Evolutionary conservation across 495 filamentous ascomycete species (phyloP).

Genomic region (Xylaria castorea): DNA sequence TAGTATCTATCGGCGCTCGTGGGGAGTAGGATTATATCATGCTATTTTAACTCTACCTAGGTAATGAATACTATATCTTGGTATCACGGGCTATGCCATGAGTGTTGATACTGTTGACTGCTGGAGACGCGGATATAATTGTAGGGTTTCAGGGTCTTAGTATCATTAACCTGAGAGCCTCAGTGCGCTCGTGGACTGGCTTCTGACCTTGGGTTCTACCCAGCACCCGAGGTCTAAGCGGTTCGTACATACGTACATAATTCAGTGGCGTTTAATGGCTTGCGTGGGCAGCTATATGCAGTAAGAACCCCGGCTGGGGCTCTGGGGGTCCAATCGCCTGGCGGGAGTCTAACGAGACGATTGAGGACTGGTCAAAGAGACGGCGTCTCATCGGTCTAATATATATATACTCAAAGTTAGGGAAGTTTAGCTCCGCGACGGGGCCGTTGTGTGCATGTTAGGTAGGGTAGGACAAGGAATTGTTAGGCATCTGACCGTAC

Average conservation of each 20-base stretch:
- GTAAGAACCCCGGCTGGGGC: neutral
- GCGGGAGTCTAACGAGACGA: neutral
- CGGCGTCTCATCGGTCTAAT: neutral
- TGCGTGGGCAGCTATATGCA: neutral
- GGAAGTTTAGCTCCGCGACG: neutral
- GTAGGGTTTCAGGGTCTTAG: neutral
- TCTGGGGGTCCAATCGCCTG: neutral
- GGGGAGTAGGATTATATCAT: conserved; percentile 4
- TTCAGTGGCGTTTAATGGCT: neutral
- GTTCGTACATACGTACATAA: neutral
- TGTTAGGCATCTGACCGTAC: neutral
- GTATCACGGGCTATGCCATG: neutral
- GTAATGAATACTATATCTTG: neutral
- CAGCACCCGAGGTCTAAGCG: neutral
- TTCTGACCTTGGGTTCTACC: neutral
- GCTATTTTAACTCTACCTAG: neutral
- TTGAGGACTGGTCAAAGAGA: neutral
- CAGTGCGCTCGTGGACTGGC: neutral
- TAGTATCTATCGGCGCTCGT: conserved; percentile 21
- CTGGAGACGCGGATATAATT: neutral
- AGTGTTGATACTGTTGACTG: neutral
- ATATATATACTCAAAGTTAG: neutral
- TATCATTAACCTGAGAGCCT: neutral
- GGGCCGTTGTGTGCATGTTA: neutral
- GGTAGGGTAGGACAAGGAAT: neutral